A percentile compares a stretch with the other conserved stretches of the same genome.
These are phyloP conservation scores for Sarocladiaceae sp. DNA, from an alignment of 2,329 filamentous ascomycete genomes.

Conservation along the genomic window DNA sequence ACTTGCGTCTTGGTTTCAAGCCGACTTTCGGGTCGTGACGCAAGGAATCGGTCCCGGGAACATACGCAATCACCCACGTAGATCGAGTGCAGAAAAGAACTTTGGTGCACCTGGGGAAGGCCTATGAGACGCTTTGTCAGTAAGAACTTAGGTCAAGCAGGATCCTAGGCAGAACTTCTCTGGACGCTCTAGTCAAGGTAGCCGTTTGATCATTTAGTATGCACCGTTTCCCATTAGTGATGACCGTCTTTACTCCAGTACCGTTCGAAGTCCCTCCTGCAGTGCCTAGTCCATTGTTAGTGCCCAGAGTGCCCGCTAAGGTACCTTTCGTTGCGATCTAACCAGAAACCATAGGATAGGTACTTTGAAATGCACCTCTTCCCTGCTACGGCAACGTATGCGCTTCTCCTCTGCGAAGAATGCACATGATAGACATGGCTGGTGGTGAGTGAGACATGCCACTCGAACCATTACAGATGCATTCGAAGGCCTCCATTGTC, in stretches of 20 bases:
- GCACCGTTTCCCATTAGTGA: no score
- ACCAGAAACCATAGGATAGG: no score
- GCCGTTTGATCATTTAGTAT: background rate
- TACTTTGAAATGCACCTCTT: no score
- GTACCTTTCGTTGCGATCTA: no score
- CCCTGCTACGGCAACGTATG: background rate
- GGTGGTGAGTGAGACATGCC: background rate
- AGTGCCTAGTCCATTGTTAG: background rate
- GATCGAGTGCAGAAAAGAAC: background rate
- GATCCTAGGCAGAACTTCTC: background rate
- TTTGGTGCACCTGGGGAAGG: background rate
- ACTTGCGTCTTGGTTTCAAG: background rate
- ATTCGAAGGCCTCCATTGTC: slow-evolving; percentile 4
- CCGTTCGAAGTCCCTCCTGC: background rate
- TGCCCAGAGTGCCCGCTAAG: no score
- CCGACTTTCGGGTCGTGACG: no score
- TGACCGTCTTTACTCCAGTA: no score
- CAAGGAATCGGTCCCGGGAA: no score
- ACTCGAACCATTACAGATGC: background rate
- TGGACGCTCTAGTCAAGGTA: no score
- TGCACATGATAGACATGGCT: background rate
- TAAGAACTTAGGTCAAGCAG: background rate
- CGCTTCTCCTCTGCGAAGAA: background rate
- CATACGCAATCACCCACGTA: background rate
- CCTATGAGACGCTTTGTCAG: background rate